Evolutionary conservation across 1,284 basidiomycete genomes (phyloP).

Genomic region (Rhodotorula sp.): DNA sequence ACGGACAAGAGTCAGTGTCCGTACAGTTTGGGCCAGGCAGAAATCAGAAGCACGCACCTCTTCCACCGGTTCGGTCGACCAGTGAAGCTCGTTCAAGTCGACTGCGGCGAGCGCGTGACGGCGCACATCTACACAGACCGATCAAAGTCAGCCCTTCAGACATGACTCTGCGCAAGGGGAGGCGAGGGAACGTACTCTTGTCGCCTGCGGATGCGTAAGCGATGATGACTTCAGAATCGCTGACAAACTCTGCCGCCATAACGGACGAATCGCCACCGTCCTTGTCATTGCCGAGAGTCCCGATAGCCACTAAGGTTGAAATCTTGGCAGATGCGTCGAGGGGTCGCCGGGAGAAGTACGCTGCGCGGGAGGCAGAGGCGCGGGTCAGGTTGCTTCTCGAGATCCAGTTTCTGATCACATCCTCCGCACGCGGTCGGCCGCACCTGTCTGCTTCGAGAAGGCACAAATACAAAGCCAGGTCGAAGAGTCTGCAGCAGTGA

Average conservation of each 20-base stretch:
- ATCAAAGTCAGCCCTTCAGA: too few species aligned
- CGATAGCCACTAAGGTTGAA: neutral
- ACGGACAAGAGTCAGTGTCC: too few species aligned
- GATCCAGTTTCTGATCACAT: too few species aligned
- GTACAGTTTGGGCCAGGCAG: too few species aligned
- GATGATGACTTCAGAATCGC: too few species aligned
- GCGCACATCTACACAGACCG: neutral
- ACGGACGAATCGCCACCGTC: too few species aligned
- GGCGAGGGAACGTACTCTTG: too few species aligned
- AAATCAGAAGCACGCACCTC: neutral
- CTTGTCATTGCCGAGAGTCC: too few species aligned
- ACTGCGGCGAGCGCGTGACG: neutral
- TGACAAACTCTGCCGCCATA: too few species aligned
- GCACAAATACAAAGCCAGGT: neutral
- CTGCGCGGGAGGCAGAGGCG: neutral
- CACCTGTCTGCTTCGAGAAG: neutral
- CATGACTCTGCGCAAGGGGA: too few species aligned
- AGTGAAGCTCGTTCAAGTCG: neutral
- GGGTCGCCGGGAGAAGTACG: neutral
- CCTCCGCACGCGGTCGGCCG: neutral
- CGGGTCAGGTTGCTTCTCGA: neutral
- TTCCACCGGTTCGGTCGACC: neutral
- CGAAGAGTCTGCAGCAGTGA: neutral
- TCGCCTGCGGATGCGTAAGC: too few species aligned
- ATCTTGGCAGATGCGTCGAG: neutral